phyloP scores from a whole-genome alignment of 2,329 filamentous ascomycete species.

The Aspergillus tubingensis region DNA sequence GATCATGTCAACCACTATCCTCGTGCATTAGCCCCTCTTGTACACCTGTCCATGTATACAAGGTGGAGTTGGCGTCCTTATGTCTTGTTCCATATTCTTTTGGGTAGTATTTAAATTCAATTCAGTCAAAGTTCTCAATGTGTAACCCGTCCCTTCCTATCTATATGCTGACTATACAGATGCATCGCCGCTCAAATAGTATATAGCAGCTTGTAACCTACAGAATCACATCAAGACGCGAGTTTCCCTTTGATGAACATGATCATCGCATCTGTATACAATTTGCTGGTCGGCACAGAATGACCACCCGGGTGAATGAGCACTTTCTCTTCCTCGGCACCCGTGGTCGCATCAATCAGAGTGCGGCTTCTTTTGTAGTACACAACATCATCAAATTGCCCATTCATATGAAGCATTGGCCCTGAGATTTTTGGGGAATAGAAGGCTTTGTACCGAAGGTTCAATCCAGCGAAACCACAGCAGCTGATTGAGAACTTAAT shows the following conservation, averaged over 20 bases:
- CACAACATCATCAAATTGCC: background rate
- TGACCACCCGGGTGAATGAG: background rate
- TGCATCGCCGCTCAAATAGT: no score
- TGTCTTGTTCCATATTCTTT: no score
- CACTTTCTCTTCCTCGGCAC: background rate
- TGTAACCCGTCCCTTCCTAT: no score
- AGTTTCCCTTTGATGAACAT: background rate
- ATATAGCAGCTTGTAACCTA: no score
- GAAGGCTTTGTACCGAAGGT: background rate
- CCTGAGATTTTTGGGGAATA: background rate
- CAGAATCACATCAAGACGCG: no score
- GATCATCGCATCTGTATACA: background rate
- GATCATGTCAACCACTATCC: no score
- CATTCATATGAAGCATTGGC: background rate
- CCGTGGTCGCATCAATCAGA: background rate
- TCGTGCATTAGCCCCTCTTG: no score
- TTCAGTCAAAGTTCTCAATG: no score
- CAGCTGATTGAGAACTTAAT: background rate
- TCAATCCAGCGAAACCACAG: background rate
- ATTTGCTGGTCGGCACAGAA: background rate
- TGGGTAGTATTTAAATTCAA: no score
- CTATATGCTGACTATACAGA: fast-evolving
- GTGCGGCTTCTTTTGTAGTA: background rate
- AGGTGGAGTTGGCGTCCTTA: no score
- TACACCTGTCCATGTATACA: no score